A percentile compares a stretch with the other conserved stretches of the same genome.
These are phyloP conservation scores for Pleurotus djamor DNA, from an alignment of 768 basidiomycete genomes.

Conservation along the genomic window DNA sequence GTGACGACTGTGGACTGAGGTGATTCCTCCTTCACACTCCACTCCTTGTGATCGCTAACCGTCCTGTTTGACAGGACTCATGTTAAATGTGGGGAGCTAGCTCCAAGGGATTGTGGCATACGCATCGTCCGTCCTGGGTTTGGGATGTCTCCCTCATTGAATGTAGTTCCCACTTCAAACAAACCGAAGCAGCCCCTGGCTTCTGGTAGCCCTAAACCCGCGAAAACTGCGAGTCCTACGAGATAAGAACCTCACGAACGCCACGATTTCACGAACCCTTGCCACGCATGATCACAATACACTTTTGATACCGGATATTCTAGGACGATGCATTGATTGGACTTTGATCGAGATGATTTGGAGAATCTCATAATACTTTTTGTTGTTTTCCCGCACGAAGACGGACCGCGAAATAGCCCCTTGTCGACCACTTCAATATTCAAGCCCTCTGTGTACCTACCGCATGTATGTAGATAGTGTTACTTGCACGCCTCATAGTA, in stretches of 20 bases:
- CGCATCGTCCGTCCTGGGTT: slow-evolving; percentile 33
- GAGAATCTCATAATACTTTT: too few relatives aligned
- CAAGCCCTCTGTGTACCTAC: too few relatives aligned
- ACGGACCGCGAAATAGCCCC: too few relatives aligned
- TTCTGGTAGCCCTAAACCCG: slow-evolving; percentile 14
- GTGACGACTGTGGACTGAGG: slow-evolving; percentile 87
- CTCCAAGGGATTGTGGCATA: slow-evolving; percentile 78
- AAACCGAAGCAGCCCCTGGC: slow-evolving; percentile 36
- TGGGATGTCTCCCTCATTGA: slow-evolving; percentile 23
- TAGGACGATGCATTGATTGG: too few relatives aligned
- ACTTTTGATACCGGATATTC: too few relatives aligned
- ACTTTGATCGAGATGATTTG: too few relatives aligned
- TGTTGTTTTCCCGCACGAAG: too few relatives aligned
- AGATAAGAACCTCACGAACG: background rate
- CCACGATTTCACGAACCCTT: background rate
- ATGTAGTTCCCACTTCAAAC: slow-evolving; percentile 33
- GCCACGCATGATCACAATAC: background rate
- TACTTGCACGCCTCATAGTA: too few relatives aligned
- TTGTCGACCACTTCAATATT: too few relatives aligned
- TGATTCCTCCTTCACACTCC: slow-evolving; percentile 18
- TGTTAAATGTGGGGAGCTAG: slow-evolving; percentile 82
- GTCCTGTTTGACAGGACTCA: slow-evolving; percentile 55
- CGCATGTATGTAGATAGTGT: too few relatives aligned
- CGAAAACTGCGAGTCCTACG: background rate
- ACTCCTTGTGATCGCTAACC: slow-evolving; percentile 8